Percentiles rank a stretch among this genome's conserved stretches.
phyloP scores from a whole-genome alignment of 148 eudicot genomes.

The Vaccinium macrocarpon region DNA sequence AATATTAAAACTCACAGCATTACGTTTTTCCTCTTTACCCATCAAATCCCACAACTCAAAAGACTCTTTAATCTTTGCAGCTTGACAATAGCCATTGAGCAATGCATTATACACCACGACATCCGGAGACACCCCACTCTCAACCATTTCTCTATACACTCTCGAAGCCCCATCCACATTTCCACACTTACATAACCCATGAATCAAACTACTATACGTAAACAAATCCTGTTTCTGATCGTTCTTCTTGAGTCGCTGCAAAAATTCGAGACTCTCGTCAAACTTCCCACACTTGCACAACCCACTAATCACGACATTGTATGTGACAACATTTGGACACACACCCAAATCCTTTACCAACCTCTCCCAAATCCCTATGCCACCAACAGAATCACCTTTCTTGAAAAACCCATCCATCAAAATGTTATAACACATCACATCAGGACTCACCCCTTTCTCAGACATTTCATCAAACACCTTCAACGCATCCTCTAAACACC shows the following conservation, averaged over 20 bases:
- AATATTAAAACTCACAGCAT: constrained; percentile 59
- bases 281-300: constrained; percentile 61
- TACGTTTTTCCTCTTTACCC: constrained; percentile 47
- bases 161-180: constrained; percentile 53
- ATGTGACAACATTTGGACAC: constrained; percentile 66
- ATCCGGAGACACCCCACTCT: constrained; percentile 56
- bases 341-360: constrained; percentile 38
- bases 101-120: constrained; percentile 56
- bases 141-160: constrained; percentile 54
- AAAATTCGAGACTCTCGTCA: constrained; percentile 47
- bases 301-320: constrained; percentile 78
- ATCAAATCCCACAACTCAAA: constrained; percentile 64
- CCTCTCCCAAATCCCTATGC: constrained; percentile 56
- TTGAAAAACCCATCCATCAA: constrained; percentile 78
- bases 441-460: constrained; percentile 55
- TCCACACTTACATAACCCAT: constrained; percentile 66
- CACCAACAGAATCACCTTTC: constrained; percentile 39
- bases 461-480: constrained; percentile 79
- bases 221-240: constrained; percentile 58
- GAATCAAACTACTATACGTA: constrained; percentile 70
- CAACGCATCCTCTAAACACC: constrained; percentile 37
- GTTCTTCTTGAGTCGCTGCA: constrained; percentile 63
- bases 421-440: constrained; percentile 69
- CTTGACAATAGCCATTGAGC: constrained; percentile 69
- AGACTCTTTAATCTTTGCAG: constrained; percentile 44